Evolutionary conservation across 352 stramenopile genomes (phyloP).

Genomic region (Plasmopara halstedii): DNA sequence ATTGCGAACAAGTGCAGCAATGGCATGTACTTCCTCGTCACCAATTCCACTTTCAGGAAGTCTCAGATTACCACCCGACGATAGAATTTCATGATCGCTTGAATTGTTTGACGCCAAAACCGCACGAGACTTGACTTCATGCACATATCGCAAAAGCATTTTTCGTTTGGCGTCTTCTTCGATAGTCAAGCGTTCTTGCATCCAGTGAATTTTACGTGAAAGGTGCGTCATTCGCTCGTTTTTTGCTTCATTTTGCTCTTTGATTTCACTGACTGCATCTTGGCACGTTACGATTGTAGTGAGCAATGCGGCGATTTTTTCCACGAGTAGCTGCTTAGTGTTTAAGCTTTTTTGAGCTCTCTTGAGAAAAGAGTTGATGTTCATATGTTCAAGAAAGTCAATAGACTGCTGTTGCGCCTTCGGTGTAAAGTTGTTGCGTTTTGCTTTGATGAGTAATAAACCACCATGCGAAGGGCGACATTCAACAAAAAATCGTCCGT

Average conservation of each 20-base stretch:
- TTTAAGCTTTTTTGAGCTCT: slow-evolving; percentile 89
- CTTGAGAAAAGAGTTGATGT: slow-evolving; percentile 91
- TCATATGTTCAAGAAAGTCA: slow-evolving; percentile 86
- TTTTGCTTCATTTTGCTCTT: slow-evolving; percentile 42
- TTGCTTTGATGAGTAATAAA: slow-evolving; percentile 87
- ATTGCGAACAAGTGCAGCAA: slow-evolving; percentile 89
- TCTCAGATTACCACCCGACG: slow-evolving; percentile 33
- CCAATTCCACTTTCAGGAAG: slow-evolving; percentile 87
- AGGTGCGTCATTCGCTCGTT: slow-evolving; percentile 83
- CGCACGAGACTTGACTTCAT: slow-evolving; percentile 85
- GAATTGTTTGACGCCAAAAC: slow-evolving; percentile 7
- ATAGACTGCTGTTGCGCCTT: slow-evolving; percentile 45
- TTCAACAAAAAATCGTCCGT: slow-evolving; percentile 85
- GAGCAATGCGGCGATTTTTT: slow-evolving; percentile 82
- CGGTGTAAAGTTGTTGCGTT: slow-evolving; percentile 70
- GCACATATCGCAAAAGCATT: slow-evolving; percentile 91
- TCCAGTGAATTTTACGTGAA: slow-evolving; percentile 49
- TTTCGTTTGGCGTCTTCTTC: slow-evolving; percentile 95
- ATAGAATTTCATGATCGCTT: slow-evolving; percentile 8
- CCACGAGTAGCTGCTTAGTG: slow-evolving; percentile 88
- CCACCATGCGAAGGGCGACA: slow-evolving; percentile 73
- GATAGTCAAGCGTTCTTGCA: slow-evolving; percentile 78
- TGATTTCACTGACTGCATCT: slow-evolving; percentile 48
- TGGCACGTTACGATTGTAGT: slow-evolving; percentile 65
- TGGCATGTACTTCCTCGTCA: slow-evolving; percentile 94